Evolutionary conservation across 2,329 filamentous ascomycete genomes (phyloP), one percentile per base, ranked within the genome.

Genomic region (Aspergillus proliferans): DNA sequence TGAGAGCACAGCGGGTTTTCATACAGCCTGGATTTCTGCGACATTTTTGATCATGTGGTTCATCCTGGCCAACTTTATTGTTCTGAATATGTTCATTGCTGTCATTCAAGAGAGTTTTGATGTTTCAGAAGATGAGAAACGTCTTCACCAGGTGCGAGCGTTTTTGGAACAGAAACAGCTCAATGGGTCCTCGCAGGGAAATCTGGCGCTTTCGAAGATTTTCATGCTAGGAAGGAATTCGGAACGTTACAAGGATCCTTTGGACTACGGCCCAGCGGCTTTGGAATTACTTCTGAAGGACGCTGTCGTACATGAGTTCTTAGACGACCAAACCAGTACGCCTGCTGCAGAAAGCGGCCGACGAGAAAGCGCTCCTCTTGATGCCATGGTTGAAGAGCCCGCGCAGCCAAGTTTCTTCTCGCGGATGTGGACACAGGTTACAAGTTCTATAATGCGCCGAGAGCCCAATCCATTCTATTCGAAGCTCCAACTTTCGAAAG

Each of bases 51-150:
- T 96, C 54, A 80, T 91, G 57, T 98, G 93, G 93, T 97, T 95
- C 69, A 93, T 95, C 49, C 79, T 98, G 40, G 81, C 90, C 5
- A 96, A 94, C 68, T 92, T 97, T 66, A 95, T 98, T 71, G 81
- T 97, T 53, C 74, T 98, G 74, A 98, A 97, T 65, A 98, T 98
- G 93, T 98, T 98, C 76, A 97, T 98, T 87, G 93, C 93, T 77
- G 93, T 98, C 72, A 98, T 98, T 57, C 93, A 98, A 69, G 93
- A 98, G 66, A 98, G 95, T 63, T 98, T 98, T 66, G 93, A 98
- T 71, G 90, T 98, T 22, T 95, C 91, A 3, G 93, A 98, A 67
- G 94, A 98, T 65, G 91, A 97, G 68, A 98, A 98, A 71, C 89
- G 94, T 18, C 73, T 97, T 53, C 89, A 97, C 66, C 94, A 98